Percentiles rank a stretch among this genome's conserved stretches.
Evolutionary conservation across 108 stramenopile genomes (phyloP).

Genomic region (Fistulifera solaris): DNA sequence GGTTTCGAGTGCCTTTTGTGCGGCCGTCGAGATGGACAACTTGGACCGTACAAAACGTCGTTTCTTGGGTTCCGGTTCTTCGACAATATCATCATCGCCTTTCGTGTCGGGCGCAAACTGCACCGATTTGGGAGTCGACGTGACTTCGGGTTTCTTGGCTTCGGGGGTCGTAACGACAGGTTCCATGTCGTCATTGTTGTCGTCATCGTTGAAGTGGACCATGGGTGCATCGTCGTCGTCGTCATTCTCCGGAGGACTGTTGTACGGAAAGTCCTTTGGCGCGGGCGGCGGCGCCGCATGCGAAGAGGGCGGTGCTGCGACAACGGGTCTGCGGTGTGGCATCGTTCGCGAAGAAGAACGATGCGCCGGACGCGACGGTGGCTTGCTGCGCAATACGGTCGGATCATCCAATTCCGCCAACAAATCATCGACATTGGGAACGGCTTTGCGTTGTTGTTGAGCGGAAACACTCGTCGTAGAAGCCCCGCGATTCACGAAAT

Average conservation of each 20-base stretch:
- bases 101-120: conserved; percentile 4
- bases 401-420: conserved; percentile 12
- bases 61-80: conserved; percentile 18
- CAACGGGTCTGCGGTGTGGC: too few species aligned
- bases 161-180: too few species aligned
- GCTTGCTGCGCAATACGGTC: conserved; percentile 39
- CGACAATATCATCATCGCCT: conserved; percentile 3
- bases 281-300: too few species aligned
- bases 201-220: neutral
- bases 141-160: neutral
- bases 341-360: too few species aligned
- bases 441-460: neutral
- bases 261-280: too few species aligned
- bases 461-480: conserved; percentile 1
- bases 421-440: neutral
- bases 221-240: neutral
- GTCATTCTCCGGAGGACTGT: neutral
- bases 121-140: conserved; percentile 1
- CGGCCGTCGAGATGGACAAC: conserved; percentile 22
- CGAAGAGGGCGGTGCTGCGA: too few species aligned
- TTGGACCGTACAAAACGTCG: conserved; percentile 7
- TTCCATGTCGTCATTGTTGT: neutral
- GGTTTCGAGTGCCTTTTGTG: conserved; percentile 26
- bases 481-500: conserved; percentile 57
- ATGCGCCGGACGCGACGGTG: conserved; percentile 10